A percentile compares a stretch with the other conserved stretches of the same genome.
phyloP scores from a whole-genome alignment of 768 basidiomycete genomes.

The Termitomyces sp. region DNA sequence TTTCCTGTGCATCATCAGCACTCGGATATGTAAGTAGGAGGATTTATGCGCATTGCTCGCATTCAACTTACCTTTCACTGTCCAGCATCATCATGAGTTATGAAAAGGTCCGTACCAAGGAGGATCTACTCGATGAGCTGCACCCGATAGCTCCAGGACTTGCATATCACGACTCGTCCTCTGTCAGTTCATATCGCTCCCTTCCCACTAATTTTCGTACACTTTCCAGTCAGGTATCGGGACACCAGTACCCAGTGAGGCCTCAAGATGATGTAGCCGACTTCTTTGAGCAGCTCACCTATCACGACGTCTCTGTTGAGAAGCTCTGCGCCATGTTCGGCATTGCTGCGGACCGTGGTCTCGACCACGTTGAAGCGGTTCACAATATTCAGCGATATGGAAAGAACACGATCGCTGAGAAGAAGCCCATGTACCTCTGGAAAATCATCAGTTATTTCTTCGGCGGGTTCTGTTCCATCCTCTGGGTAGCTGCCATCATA shows the following conservation, averaged over 20 bases:
- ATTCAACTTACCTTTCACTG: not conserved
- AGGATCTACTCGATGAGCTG: not conserved
- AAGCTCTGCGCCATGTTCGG: constrained; percentile 7
- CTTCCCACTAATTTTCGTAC: constrained; percentile 9
- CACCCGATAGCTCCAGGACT: not conserved
- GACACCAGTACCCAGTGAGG: not conserved
- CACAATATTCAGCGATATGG: constrained; percentile 8
- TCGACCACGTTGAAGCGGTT: constrained; percentile 2
- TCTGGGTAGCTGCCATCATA: constrained; percentile 9
- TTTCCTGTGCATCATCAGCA: no score
- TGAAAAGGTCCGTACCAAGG: not conserved
- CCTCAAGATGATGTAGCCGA: not conserved
- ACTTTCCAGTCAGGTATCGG: constrained; percentile 9
- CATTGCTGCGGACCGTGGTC: constrained; percentile 4
- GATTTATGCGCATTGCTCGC: no score
- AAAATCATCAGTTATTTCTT: constrained; percentile 8
- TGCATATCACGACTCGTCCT: not conserved
- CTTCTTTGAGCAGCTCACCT: constrained; percentile 5
- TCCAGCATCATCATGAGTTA: not conserved
- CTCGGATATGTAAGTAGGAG: not conserved
- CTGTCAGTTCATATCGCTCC: not conserved
- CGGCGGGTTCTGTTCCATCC: constrained; percentile 10
- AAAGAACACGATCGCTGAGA: constrained; percentile 5
- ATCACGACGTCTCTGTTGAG: constrained; percentile 1
- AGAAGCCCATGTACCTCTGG: constrained; percentile 4